These are phyloP conservation scores for Didymosphaeria variabile DNA, from an alignment of 2,329 filamentous ascomycete genomes.

Conservation along the genomic window DNA sequence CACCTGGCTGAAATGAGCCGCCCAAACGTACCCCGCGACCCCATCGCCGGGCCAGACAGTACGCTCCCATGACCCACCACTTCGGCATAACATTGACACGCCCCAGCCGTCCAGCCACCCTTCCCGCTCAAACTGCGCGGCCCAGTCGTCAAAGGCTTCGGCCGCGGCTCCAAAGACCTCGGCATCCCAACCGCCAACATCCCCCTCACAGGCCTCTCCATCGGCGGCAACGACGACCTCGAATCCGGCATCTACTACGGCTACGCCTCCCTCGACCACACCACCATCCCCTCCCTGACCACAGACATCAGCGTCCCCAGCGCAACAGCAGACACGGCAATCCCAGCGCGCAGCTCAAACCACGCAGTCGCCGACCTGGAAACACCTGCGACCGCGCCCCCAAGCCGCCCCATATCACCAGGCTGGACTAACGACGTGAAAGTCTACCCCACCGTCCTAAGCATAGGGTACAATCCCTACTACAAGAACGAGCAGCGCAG, in stretches of 20 bases:
- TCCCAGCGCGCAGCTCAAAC: constrained; percentile 28
- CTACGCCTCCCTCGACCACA: constrained; percentile 77
- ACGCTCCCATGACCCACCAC: neutral
- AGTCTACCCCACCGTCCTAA: constrained; percentile 45
- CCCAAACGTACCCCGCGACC: constrained; percentile 66
- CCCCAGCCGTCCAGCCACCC: constrained; percentile 74
- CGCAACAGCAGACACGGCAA: constrained; percentile 26
- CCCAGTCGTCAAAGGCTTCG: constrained; percentile 90
- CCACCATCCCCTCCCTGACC: constrained; percentile 29
- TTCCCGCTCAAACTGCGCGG: constrained; percentile 87
- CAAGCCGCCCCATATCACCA: constrained; percentile 26
- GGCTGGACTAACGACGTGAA: constrained; percentile 3
- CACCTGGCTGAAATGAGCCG: constrained; percentile 31
- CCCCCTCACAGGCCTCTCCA: constrained; percentile 72
- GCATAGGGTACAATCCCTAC: constrained; percentile 88
- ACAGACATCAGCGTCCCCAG: constrained; percentile 44
- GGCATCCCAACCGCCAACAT: constrained; percentile 97
- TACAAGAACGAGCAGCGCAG: constrained; percentile 90
- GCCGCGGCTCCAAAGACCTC: constrained; percentile 92
- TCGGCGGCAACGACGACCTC: constrained; percentile 69
- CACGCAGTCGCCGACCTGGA: constrained; percentile 40
- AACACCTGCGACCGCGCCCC: constrained; percentile 20
- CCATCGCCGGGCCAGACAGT: constrained; percentile 68
- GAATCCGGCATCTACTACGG: constrained; percentile 92
- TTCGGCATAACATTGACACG: constrained; percentile 25